Percentiles rank a stretch among this genome's conserved stretches.
phyloP scores from a whole-genome alignment of 2,329 filamentous ascomycete species.

The Colletotrichum lupini region DNA sequence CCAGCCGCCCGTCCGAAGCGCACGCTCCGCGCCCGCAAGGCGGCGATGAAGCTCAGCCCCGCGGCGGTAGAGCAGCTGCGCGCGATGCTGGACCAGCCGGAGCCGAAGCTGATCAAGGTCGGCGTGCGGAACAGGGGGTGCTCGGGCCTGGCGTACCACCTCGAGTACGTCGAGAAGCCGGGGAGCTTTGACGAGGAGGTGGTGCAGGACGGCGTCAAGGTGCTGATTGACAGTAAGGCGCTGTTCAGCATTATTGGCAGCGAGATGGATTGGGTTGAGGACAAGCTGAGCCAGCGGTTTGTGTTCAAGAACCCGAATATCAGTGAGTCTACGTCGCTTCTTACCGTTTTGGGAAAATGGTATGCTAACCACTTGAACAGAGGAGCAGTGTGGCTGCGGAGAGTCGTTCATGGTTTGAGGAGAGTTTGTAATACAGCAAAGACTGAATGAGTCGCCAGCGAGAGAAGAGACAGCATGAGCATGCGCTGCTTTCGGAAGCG shows the following conservation, averaged over 20 bases:
- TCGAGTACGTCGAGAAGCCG: conserved; percentile 95
- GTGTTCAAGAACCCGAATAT: conserved; percentile 98
- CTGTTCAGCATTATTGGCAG: conserved; percentile 98
- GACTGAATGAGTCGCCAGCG: background rate
- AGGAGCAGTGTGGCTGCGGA: conserved; percentile 95
- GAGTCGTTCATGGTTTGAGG: conserved; percentile 88
- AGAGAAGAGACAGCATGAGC: background rate
- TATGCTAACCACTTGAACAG: conserved; percentile 60
- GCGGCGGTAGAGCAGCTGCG: conserved; percentile 83
- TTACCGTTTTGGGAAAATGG: background rate
- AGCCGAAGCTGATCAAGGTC: conserved; percentile 93
- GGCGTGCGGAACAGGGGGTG: conserved; percentile 95
- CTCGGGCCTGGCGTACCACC: conserved; percentile 90
- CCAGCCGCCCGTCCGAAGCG: conserved; percentile 52
- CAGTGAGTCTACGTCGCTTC: conserved; percentile 71
- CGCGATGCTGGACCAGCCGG: conserved; percentile 81
- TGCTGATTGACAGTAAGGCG: conserved; percentile 96
- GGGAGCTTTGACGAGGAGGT: conserved; percentile 90
- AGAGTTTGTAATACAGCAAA: background rate
- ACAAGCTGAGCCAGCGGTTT: conserved; percentile 92
- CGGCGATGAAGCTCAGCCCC: conserved; percentile 87
- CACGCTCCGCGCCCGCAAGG: conserved; percentile 82
- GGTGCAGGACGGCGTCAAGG: conserved; percentile 95
- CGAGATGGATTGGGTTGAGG: conserved; percentile 99
- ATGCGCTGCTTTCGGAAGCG: background rate